Base-by-base conservation (phyloP, 148 eudicot genomes). In the Linanthus parryae region DNA sequence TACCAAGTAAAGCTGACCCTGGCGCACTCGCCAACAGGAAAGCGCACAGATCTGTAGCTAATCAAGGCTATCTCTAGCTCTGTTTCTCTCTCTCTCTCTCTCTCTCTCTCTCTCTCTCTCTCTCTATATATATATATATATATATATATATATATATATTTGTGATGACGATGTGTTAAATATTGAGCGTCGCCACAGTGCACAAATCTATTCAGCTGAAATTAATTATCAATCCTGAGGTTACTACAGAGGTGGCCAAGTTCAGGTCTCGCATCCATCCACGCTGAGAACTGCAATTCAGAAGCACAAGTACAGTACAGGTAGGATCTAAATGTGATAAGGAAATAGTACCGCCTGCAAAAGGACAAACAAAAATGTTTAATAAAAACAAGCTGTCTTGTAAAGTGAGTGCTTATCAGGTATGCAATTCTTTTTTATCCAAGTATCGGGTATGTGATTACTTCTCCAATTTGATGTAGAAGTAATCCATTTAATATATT, bases 211-310 rank as follows among this genome's bases (percentile, higher is more conserved):
- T 15, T 48, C 45, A 16, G 24, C 48, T 39, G 56, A 48, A 39
- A 45, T 76, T 60, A 84, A 70, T 76, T 81, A 60, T 76, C 80
- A 29, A 89, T 82, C 66, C 84, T 82, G 9, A 89, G 87, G 63
- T 89, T 83, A 65, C 74, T 74, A 63, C 90, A 85, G 30, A 89
- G 87, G 68, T 89, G 79, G 23, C 94, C 85, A 54, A 89, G 95
- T 70, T 89, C 97, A 42, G 97, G 97, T 46, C 97, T 76, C 6
- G 77, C 84, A 45, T 73, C 67, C 87, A 85, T 82, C 97, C 97
- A 89, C 11, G 71, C 28, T 5, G 77, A 62, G 71, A 89, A 89
- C 25, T 57, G 69, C 57, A 72, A 73, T 60, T 73, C 77, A 5
- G 50, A 36, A 14, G 83, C 59, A 28, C 81, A 73, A 48, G 69